phyloP scores from a whole-genome alignment of 176 grass and related monocot species.

The Eremochloa ophiuroides region DNA sequence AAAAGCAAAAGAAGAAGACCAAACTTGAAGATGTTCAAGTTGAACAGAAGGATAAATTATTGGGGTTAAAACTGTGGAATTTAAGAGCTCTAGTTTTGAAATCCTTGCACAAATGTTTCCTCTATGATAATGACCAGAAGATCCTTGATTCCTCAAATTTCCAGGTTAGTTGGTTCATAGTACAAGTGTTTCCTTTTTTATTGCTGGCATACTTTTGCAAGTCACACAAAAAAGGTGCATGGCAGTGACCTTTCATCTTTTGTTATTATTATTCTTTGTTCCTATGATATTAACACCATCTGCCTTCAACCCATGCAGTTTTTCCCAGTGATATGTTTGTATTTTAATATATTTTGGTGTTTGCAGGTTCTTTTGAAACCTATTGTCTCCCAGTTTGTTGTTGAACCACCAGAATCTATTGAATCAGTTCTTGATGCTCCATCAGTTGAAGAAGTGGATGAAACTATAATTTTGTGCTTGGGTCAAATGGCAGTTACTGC shows the following conservation, averaged over 20 bases:
- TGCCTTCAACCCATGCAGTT: not conserved
- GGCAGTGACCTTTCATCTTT: not conserved
- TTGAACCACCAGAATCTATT: constrained; percentile 50
- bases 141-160: constrained; percentile 80
- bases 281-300: not conserved
- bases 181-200: not conserved
- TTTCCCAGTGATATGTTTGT: not conserved
- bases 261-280: not conserved
- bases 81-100: constrained; percentile 74
- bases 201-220: not conserved
- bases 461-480: constrained; percentile 68
- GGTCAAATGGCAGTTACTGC: constrained; percentile 95
- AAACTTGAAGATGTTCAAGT: constrained; percentile 45
- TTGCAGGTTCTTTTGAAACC: constrained; percentile 71
- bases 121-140: constrained; percentile 80
- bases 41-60: constrained; percentile 35
- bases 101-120: constrained; percentile 83
- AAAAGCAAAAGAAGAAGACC: constrained; percentile 50
- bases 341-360: not conserved
- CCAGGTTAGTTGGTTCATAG: constrained; percentile 46
- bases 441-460: constrained; percentile 80
- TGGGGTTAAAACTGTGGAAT: constrained; percentile 60
- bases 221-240: not conserved
- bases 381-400: constrained; percentile 69
- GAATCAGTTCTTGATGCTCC: constrained; percentile 40